phyloP scores from a whole-genome alignment of 495 filamentous ascomycete genomes.

The Penicillium coffeae region DNA sequence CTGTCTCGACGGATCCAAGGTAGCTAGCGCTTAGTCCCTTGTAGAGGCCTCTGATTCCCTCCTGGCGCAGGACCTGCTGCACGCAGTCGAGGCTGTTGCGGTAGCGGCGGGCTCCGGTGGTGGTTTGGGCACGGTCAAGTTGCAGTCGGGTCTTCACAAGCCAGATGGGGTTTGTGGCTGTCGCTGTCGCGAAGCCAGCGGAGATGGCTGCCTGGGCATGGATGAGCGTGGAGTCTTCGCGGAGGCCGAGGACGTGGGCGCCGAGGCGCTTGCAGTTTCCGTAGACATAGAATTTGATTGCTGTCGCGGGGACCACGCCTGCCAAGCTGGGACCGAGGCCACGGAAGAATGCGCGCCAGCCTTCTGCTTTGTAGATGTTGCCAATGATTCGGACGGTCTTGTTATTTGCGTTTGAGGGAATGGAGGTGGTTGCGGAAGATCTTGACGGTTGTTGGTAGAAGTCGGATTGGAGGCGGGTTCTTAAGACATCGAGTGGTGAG shows the following conservation, averaged over 20 bases:
- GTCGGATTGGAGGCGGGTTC: conserved; percentile 84
- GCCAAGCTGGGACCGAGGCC: conserved; percentile 83
- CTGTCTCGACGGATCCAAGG: conserved; percentile 78
- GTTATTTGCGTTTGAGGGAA: conserved; percentile 55
- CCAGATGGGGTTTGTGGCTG: conserved; percentile 91
- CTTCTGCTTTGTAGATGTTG: conserved; percentile 72
- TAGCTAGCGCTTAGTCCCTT: conserved; percentile 85
- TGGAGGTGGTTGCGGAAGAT: conserved; percentile 25
- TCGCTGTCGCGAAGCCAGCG: conserved; percentile 76
- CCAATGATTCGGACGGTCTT: conserved; percentile 80
- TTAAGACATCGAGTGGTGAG: conserved; percentile 82
- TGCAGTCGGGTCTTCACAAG: conserved; percentile 86
- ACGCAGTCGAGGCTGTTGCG: conserved; percentile 80
- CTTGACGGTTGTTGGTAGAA: conserved; percentile 66
- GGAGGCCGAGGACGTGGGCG: conserved; percentile 60
- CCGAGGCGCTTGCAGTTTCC: conserved; percentile 81
- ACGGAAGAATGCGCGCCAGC: conserved; percentile 81
- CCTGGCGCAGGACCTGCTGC: conserved; percentile 67
- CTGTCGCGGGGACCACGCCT: conserved; percentile 79
- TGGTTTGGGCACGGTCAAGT: conserved; percentile 67
- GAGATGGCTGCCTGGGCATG: conserved; percentile 69
- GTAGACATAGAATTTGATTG: conserved; percentile 87
- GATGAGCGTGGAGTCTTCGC: conserved; percentile 62
- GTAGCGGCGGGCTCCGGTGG: conserved; percentile 62
- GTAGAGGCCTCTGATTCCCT: conserved; percentile 76